Base-by-base conservation (phyloP, 495 filamentous ascomycete species). In the Antarctomyces pellizariae region DNA sequence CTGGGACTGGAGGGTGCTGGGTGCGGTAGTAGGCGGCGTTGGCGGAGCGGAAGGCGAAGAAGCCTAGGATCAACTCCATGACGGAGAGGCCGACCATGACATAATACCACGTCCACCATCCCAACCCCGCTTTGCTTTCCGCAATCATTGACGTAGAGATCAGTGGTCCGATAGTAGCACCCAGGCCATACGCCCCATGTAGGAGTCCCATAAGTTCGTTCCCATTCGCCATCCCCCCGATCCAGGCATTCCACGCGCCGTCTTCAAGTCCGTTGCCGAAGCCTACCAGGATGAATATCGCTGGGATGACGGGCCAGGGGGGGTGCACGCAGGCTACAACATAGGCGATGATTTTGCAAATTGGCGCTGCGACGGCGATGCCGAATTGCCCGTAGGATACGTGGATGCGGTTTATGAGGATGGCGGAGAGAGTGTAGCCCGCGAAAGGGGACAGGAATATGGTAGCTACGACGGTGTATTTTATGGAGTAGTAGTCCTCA, bases 371-470 rank as follows among this genome's bases (percentile, higher is more conserved):
- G 24, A 74, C 29, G 16, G 75, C 75, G 2, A 84, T 61, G 7
- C 79, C 80, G 0, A 67, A 66, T 24, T 79, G 78, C 9, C 80
- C 80, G 28, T 71, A 48, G 16, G 45, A 33, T 33, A 53, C 36
- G 33, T 67, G 58, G 16, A 68, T 49, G 21, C 44, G 45, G 38
- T 72, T 64, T 34, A 71, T 76, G 22, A 65, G 43, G n/a, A 80
- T 62, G 2, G 77, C 77, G 0, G 78, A 74, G n/a, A 61, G 35
- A 20, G 78, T 62, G 49, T 86, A 92, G 16, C 79, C 82, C 7
- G 72, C 32, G 13, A 80, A 83, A 32, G 77, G 78, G 13, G 72
- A 53, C 2, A 92, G 60, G 50, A 89, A 91, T 30, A 90, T 65
- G 0, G 82, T 44, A 0, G 79, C 83, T 15, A 89, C 64, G 21